Base-by-base conservation (phyloP, 495 filamentous ascomycete species). In the Xylaria cubensis region DNA sequence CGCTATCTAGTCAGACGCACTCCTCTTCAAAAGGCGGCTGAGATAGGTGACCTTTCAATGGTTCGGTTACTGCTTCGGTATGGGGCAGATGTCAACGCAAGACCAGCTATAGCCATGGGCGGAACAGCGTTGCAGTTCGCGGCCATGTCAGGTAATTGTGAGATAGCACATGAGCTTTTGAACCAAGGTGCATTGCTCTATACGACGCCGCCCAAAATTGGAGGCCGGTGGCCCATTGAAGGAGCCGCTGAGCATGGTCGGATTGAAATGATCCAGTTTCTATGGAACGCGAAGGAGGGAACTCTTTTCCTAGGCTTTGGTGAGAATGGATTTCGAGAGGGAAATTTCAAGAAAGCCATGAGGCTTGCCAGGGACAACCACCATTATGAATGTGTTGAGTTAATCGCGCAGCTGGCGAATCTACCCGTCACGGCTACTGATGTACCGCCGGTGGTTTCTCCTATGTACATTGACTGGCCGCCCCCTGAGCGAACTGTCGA, bases 211-310 rank as follows among this genome's bases (percentile, higher is more conserved):
- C 75, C 79, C 26, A 58, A 42, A 9, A 66, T 69, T 3, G 8
- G 77, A 15, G 84, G 84, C 0, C 66, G 81, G 41, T 86, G 83
- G 62, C 80, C 85, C 5, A 71, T 87, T 12, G 78, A 83, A 69
- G 81, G 75, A 12, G 83, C 85, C 1, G 83, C 85, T 1, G 83
- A 85, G 58, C 32, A 82, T 46, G 84, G 83, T 1, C 81, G 84
- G 21, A 55, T 87, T 24, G 84, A 86, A 55, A 85, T 86, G 78
- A 75, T 84, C 1, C 74, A 84, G 39, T 50, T 83, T 53, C 80
- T 87, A 9, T 79, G 84, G 72, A 75, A 84, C 0, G 55, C 55
- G 8, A 59, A 59, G 3, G 26, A 34, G 0, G 55, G 2, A 3
- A 59, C 55, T 0, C 15, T 32, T 19, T 36, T 29, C 29, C 13